Conservation (phyloP, 1,139 yeast genomes). For the Spathaspora sp. region DNA sequence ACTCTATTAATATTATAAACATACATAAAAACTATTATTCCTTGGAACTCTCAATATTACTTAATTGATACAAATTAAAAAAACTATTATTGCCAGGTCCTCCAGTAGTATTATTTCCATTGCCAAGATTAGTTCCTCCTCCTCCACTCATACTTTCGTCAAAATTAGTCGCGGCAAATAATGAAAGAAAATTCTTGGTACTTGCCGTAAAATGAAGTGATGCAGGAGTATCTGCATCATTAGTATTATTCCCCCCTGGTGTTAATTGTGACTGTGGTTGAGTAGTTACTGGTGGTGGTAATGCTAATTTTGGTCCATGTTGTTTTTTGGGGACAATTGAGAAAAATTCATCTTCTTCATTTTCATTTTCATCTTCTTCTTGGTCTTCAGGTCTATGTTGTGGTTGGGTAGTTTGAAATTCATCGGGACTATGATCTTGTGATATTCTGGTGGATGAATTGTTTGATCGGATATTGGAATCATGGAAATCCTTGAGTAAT, state of each 20-base stretch:
- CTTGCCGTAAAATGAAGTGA: conserved; percentile 21
- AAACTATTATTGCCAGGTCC: conserved; percentile 19
- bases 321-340: conserved; percentile 18
- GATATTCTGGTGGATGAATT: neutral
- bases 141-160: conserved; percentile 1
- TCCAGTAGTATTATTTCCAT: conserved; percentile 1
- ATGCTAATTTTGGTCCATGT: conserved; percentile 17
- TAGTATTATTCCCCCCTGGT: neutral
- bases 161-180: conserved; percentile 20
- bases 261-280: neutral
- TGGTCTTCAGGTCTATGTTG: conserved; percentile 15
- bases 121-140: neutral
- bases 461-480: conserved; percentile 1
- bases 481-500: conserved; percentile 12
- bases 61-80: conserved; percentile 30
- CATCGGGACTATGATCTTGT: conserved; percentile 3
- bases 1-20: conserved; percentile 1
- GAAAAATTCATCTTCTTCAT: conserved; percentile 11
- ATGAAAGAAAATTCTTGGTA: conserved; percentile 26
- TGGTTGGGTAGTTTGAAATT: neutral
- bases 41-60: conserved; percentile 6
- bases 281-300: conserved; percentile 7
- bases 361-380: conserved; percentile 12
- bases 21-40: neutral
- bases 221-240: neutral